phyloP scores from a whole-genome alignment of 352 stramenopile genomes.

The Pythium aquatile region DNA sequence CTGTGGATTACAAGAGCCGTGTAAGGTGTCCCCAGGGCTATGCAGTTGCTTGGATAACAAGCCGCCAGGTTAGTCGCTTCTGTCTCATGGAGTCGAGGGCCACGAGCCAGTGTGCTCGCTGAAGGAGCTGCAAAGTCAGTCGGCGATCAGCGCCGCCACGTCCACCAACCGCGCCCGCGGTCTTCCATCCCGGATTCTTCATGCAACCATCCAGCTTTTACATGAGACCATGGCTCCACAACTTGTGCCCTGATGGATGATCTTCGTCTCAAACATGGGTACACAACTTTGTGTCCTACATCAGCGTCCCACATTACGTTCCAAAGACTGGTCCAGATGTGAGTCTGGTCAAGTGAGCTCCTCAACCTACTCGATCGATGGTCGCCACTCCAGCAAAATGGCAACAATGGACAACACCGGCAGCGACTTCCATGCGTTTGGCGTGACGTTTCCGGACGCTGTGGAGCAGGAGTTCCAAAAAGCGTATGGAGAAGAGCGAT shows the following conservation, averaged over 20 bases:
- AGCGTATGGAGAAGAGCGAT: conserved; percentile 65
- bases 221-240: neutral
- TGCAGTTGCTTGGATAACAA: neutral
- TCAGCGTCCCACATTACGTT: neutral
- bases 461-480: conserved; percentile 61
- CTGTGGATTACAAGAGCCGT: neutral
- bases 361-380: neutral
- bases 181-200: neutral
- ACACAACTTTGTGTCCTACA: neutral
- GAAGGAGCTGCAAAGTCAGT: neutral
- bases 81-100: neutral
- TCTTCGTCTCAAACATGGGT: neutral
- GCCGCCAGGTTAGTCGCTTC: neutral
- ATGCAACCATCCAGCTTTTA: conserved; percentile 2
- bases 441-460: conserved; percentile 60
- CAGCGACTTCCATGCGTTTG: conserved; percentile 55
- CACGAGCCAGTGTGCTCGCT: neutral
- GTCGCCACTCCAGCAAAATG: neutral
- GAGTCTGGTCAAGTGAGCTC: neutral
- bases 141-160: neutral
- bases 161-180: neutral
- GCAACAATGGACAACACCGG: conserved; percentile 20
- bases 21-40: neutral
- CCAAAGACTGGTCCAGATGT: neutral
- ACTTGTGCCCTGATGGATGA: neutral